phyloP scores from a whole-genome alignment of 2,329 filamentous ascomycete species.

The Arthrobotrys sinensis region DNA sequence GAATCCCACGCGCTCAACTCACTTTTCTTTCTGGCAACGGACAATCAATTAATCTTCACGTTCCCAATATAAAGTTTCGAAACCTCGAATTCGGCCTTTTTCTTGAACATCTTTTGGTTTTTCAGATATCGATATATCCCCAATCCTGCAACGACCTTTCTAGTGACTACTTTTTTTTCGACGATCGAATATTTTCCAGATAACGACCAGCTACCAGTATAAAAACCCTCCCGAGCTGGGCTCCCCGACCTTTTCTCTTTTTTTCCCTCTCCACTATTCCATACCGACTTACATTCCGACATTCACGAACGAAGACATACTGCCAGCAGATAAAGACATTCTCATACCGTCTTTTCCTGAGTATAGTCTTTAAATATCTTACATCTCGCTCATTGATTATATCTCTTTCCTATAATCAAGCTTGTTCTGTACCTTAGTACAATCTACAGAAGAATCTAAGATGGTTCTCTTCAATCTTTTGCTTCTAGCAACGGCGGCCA shows the following conservation, averaged over 20 bases:
- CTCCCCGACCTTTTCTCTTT: neutral
- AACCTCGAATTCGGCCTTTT: slow-evolving; percentile 6
- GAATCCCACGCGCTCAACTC: slow-evolving; percentile 19
- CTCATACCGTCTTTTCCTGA: neutral
- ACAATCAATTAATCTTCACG: neutral
- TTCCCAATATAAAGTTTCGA: slow-evolving; percentile 6
- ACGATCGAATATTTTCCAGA: slow-evolving; percentile 12
- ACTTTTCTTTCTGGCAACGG: neutral
- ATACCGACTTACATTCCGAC: slow-evolving; percentile 3
- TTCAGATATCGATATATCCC: neutral
- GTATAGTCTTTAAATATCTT: neutral
- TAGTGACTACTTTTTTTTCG: neutral
- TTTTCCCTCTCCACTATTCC: slow-evolving; percentile 8
- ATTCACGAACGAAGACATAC: neutral
- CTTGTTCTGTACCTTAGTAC: neutral
- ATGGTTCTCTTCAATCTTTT: slow-evolving; percentile 42
- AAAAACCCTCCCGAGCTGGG: neutral
- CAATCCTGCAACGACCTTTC: neutral
- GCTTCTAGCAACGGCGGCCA: slow-evolving; percentile 15
- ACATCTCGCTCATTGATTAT: neutral
- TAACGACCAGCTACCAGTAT: neutral
- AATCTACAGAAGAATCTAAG: slow-evolving; percentile 4
- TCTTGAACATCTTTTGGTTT: slow-evolving; percentile 21
- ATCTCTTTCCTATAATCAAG: neutral
- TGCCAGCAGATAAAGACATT: neutral